phyloP scores from a whole-genome alignment of 2,329 filamentous ascomycete species.

The Nigrospora osmanthi region DNA sequence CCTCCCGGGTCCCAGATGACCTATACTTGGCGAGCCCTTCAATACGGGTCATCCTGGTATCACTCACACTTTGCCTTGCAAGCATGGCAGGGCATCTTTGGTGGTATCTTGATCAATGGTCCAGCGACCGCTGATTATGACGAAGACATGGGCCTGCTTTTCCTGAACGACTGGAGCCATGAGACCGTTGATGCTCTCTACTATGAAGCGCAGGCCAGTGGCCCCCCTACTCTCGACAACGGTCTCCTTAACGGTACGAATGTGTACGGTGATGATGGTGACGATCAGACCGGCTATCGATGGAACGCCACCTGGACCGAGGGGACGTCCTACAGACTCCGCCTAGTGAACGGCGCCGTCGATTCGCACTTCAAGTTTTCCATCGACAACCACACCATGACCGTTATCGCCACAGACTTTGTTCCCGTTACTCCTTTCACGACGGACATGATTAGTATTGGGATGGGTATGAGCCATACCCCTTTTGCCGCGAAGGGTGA shows the following conservation, averaged over 20 bases:
- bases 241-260: conserved; percentile 28
- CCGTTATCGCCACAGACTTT: conserved; percentile 50
- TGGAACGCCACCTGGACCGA: conserved; percentile 28
- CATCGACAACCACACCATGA: conserved; percentile 49
- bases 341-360: conserved; percentile 38
- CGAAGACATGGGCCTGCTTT: conserved; percentile 51
- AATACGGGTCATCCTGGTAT: conserved; percentile 51
- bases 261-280: conserved; percentile 16
- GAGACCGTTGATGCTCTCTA: conserved; percentile 24
- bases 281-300: conserved; percentile 24
- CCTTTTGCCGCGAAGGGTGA: neutral
- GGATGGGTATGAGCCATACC: conserved; percentile 11
- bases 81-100: conserved; percentile 47
- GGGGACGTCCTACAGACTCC: conserved; percentile 30
- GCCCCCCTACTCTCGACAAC: conserved; percentile 32
- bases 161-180: conserved; percentile 53
- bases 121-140: conserved; percentile 53
- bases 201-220: conserved; percentile 20
- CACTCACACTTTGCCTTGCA: conserved; percentile 50
- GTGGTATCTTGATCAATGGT: conserved; percentile 54
- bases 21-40: conserved; percentile 48
- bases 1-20: conserved; percentile 42
- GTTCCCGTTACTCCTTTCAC: conserved; percentile 49
- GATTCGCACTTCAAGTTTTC: conserved; percentile 39
- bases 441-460: conserved; percentile 31